phyloP scores from a whole-genome alignment of 495 filamentous ascomycete species.

The Neurospora pannonica region DNA sequence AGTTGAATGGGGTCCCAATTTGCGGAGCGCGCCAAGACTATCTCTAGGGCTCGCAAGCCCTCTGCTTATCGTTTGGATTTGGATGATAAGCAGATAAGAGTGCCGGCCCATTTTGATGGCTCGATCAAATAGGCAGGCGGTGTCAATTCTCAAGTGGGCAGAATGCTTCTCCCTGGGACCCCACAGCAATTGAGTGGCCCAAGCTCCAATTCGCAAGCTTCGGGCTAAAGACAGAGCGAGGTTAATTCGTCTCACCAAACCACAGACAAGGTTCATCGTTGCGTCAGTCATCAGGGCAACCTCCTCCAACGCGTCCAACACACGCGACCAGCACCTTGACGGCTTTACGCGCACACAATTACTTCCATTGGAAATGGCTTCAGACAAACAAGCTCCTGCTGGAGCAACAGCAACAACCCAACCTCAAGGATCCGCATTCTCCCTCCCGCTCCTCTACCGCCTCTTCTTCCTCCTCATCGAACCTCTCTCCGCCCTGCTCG shows the following conservation, averaged over 20 bases:
- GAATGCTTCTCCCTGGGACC: not conserved
- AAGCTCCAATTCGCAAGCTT: conserved; percentile 2
- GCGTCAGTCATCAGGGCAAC: not conserved
- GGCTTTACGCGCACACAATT: not conserved
- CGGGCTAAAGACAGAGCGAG: not conserved
- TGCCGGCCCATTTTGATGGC: not conserved
- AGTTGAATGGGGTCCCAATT: conserved; percentile 3
- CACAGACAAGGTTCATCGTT: not conserved
- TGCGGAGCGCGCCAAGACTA: conserved; percentile 1
- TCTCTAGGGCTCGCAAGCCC: conserved; percentile 27
- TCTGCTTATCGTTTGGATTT: conserved; percentile 1
- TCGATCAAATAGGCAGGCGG: conserved; percentile 4
- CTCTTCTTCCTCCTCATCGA: conserved; percentile 60
- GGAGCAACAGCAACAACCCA: not conserved
- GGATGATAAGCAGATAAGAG: not conserved
- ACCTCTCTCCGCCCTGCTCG: conserved; percentile 52
- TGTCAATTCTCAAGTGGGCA: not conserved
- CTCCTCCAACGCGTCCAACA: not conserved
- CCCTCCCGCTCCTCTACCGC: conserved; percentile 42
- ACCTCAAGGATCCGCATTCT: conserved; percentile 6
- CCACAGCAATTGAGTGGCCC: not conserved
- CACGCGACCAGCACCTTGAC: not conserved
- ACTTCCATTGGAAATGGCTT: not conserved
- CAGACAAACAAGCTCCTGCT: not conserved
- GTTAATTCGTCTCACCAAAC: not conserved